Percentiles rank a stretch among this genome's conserved stretches.
Evolutionary conservation across 352 stramenopile species (phyloP).

Genomic region (Globisporangium barbulae): DNA sequence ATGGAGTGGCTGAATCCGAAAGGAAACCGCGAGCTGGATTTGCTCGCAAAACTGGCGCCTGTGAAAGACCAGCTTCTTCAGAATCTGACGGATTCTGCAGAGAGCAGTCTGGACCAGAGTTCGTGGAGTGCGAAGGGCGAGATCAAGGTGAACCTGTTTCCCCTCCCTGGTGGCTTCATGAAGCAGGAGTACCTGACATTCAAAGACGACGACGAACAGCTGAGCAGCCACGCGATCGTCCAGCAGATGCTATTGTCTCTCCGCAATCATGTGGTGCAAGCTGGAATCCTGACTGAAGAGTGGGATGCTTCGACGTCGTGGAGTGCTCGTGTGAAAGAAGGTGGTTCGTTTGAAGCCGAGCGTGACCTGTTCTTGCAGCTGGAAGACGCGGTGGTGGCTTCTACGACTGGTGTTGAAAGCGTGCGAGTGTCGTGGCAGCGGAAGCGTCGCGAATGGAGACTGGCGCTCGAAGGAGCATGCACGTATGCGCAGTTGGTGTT

Average conservation of each 20-base stretch:
- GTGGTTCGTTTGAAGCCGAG: conserved; percentile 29
- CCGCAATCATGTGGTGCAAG: conserved; percentile 47
- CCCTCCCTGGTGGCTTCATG: conserved; percentile 47
- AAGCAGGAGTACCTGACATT: conserved; percentile 48
- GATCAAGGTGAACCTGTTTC: conserved; percentile 65
- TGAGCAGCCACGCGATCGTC: conserved; percentile 43
- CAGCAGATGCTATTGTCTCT: conserved; percentile 65
- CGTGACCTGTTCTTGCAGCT: conserved; percentile 53
- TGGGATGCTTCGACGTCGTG: conserved; percentile 48
- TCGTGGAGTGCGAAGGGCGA: conserved; percentile 29
- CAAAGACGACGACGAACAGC: conserved; percentile 30
- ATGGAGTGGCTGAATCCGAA: conserved; percentile 77
- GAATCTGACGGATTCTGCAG: conserved; percentile 23
- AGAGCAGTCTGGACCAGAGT: conserved; percentile 12
- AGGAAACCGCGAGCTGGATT: conserved; percentile 57
- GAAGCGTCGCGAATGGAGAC: conserved; percentile 72
- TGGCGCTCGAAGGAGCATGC: conserved; percentile 53
- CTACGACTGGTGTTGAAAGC: conserved; percentile 36
- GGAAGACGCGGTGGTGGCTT: conserved; percentile 47
- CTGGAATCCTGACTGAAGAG: conserved; percentile 43
- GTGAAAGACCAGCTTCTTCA: conserved; percentile 38
- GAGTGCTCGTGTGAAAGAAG: conserved; percentile 34
- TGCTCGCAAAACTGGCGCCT: conserved; percentile 53
- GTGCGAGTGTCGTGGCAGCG: conserved; percentile 70
- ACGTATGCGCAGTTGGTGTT: conserved; percentile 77